Evolutionary conservation across 129 eudicot genomes (phyloP).

Genomic region (Artemisia tridentata): DNA sequence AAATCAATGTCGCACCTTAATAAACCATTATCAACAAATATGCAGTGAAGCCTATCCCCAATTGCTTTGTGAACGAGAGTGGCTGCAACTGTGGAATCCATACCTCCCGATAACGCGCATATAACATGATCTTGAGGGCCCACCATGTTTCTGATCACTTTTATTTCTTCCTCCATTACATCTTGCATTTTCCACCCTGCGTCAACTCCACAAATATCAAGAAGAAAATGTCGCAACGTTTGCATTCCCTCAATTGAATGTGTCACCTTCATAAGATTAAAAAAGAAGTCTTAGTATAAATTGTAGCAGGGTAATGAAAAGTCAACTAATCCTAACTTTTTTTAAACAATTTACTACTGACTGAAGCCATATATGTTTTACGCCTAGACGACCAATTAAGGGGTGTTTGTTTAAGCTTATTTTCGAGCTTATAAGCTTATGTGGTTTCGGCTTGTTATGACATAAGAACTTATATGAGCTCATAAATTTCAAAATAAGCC

Average conservation of each 20-base stretch:
- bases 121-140: constrained; percentile 87
- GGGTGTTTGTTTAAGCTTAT: too few relatives aligned
- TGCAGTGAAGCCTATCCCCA: constrained; percentile 88
- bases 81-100: constrained; percentile 98
- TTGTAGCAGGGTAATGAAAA: background rate
- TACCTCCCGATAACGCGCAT: constrained; percentile 96
- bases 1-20: constrained; percentile 47
- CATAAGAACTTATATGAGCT: too few relatives aligned
- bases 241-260: constrained; percentile 91
- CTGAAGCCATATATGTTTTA: background rate
- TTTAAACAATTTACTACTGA: background rate
- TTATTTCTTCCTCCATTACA: constrained; percentile 76
- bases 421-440: too few relatives aligned
- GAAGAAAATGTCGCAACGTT: constrained; percentile 61
- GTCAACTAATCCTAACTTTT: background rate
- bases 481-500: too few relatives aligned
- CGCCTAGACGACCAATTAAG: too few relatives aligned
- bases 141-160: constrained; percentile 54
- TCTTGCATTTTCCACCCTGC: constrained; percentile 94
- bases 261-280: constrained; percentile 59
- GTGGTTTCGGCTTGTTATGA: too few relatives aligned
- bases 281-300: background rate
- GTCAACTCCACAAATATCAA: constrained; percentile 66
- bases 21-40: constrained; percentile 89
- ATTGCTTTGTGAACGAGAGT: constrained; percentile 93